These are phyloP conservation scores for Globisporangium cystogenes DNA, from an alignment of 352 stramenopile genomes.

Conservation along the genomic window DNA sequence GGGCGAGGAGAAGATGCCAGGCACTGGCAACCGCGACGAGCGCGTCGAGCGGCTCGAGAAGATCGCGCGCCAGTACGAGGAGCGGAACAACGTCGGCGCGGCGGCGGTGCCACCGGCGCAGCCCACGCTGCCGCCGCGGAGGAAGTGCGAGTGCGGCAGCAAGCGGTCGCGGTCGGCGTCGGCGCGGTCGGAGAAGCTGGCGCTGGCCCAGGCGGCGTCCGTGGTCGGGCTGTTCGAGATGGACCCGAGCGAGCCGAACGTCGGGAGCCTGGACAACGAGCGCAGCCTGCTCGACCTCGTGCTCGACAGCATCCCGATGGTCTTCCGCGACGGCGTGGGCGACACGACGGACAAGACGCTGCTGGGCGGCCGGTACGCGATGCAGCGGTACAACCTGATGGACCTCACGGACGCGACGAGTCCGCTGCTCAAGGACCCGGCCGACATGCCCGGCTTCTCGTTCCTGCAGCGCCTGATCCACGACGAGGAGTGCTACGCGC, in stretches of 20 bases:
- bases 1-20: constrained; percentile 69
- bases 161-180: constrained; percentile 26
- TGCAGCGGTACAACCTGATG: constrained; percentile 71
- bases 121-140: background rate
- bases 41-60: constrained; percentile 62
- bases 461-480: constrained; percentile 86
- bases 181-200: constrained; percentile 8
- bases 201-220: constrained; percentile 29
- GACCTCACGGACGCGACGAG: constrained; percentile 33
- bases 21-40: constrained; percentile 56
- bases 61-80: constrained; percentile 56
- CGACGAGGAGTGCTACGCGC: constrained; percentile 84
- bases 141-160: constrained; percentile 12
- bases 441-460: constrained; percentile 64
- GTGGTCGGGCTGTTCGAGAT: constrained; percentile 81
- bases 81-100: constrained; percentile 49
- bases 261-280: constrained; percentile 77
- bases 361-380: constrained; percentile 71
- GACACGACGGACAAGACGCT: constrained; percentile 86
- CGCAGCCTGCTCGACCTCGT: constrained; percentile 73
- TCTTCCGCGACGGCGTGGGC: constrained; percentile 80
- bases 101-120: constrained; percentile 7
- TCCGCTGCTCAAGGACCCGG: constrained; percentile 59
- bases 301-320: constrained; percentile 81
- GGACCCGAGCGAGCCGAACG: constrained; percentile 58